A percentile compares a stretch with the other conserved stretches of the same genome.
Conservation (phyloP, 2,329 filamentous ascomycete species). For the Fonsecaea monophora region DNA sequence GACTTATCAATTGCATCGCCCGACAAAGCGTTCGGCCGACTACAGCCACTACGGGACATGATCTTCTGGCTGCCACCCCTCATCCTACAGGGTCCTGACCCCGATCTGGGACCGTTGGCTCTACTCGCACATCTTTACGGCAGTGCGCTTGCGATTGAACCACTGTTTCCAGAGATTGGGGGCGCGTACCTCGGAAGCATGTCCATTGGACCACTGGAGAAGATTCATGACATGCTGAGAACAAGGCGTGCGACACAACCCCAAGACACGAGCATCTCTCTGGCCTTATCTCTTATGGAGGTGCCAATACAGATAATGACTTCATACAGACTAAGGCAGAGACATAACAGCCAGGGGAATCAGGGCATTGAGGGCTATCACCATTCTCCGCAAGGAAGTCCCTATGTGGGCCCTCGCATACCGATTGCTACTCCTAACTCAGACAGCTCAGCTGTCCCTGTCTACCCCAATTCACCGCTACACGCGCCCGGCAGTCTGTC, state of each 20-base stretch:
- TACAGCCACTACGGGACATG: constrained; percentile 88
- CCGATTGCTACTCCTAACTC: constrained; percentile 29
- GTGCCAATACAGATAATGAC: constrained; percentile 72
- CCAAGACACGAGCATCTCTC: constrained; percentile 64
- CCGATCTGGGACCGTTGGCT: constrained; percentile 77
- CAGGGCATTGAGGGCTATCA: constrained; percentile 31
- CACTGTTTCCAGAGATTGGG: constrained; percentile 88
- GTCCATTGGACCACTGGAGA: constrained; percentile 80
- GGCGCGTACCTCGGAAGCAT: constrained; percentile 85
- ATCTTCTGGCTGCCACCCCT: constrained; percentile 93
- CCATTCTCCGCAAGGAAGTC: constrained; percentile 38
- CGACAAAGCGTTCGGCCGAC: constrained; percentile 85
- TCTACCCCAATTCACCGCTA: constrained; percentile 50
- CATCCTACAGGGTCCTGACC: constrained; percentile 77
- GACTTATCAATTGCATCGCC: constrained; percentile 73
- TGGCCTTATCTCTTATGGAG: constrained; percentile 72
- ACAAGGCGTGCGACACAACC: constrained; percentile 69
- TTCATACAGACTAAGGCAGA: constrained; percentile 73
- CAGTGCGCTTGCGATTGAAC: constrained; percentile 83
- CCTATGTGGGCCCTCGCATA: constrained; percentile 30
- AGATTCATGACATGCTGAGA: constrained; percentile 78
- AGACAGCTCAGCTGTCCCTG: constrained; percentile 35
- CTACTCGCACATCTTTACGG: constrained; percentile 93
- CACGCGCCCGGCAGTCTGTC: constrained; percentile 50
- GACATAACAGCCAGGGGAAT: constrained; percentile 44